Evolutionary conservation across 2,329 filamentous ascomycete genomes (phyloP), one percentile per base, ranked within the genome.

Genomic region (Trichoderma breve): DNA sequence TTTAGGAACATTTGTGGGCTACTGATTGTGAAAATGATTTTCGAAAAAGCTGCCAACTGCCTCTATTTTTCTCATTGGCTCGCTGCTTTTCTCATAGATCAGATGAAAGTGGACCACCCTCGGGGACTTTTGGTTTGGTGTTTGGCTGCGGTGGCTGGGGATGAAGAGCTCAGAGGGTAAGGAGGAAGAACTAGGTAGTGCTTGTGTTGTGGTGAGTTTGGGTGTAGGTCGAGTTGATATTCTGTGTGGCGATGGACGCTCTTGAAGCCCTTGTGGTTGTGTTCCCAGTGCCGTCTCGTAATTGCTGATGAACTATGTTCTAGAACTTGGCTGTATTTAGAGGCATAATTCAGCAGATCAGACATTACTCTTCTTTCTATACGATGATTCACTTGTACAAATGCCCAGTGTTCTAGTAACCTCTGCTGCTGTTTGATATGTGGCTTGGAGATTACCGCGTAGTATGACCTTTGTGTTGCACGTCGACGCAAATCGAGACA

Each of bases 51-150:
- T 30, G 60, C 60, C 60, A 63, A 18, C 60, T 63, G 60, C 36
- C 24, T n/a, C 60, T 24, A 47, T 47, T 63, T 64, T 53, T 64
- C 3, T 51, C 7, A 51, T 51, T 64, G 39, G 62, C n/a, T 14
- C 7, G 24, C 60, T 24, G n/a, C 12, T 15, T n/a, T 36, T n/a
- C 24, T 64, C 18, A 7, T n/a, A 51, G 15, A 51, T 32, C 62
- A 32, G 62, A 24, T 26, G 32, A 61, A 34, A 11, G 58, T 61
- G 34, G 58, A 9, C 21, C 34, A 83, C 84, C 74, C 79, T 76
- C 18, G 79, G 78, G 70, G 71, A 51, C 14, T 47, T 24, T 24
- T n/a, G 14, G 73, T n/a, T 14, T 18, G 24, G 24, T 15, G 24
- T 14, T 28, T 47, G 34, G 24, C 15, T 18, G 15, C 3, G 34